Conservation (phyloP, 345 rosid genomes). For the Brassica napus region Da-Ae NC_063448.1:3403001-3403500, state of each 20-base stretch:
- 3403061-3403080: not conserved
- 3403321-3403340: not conserved
- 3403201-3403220: not conserved
- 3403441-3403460: slow-evolving; percentile 73
- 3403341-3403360: not conserved
- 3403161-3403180: not conserved
- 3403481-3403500: slow-evolving; percentile 71
- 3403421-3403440: slow-evolving; percentile 70
- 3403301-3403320: not conserved
- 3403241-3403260: not conserved
- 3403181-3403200: not conserved
- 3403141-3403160: not conserved
- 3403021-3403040: too few species aligned
- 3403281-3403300: not conserved
- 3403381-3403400: not conserved
- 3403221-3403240: not conserved
- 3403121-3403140: not conserved
- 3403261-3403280: not conserved
- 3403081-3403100: not conserved
- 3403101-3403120: not conserved
- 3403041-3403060: too few species aligned
- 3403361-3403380: not conserved
- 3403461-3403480: slow-evolving; percentile 81
- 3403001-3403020: too few species aligned
- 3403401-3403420: not conserved